Base-by-base conservation (phyloP, 306 rosid genomes). In the Geum urbanum region DNA sequence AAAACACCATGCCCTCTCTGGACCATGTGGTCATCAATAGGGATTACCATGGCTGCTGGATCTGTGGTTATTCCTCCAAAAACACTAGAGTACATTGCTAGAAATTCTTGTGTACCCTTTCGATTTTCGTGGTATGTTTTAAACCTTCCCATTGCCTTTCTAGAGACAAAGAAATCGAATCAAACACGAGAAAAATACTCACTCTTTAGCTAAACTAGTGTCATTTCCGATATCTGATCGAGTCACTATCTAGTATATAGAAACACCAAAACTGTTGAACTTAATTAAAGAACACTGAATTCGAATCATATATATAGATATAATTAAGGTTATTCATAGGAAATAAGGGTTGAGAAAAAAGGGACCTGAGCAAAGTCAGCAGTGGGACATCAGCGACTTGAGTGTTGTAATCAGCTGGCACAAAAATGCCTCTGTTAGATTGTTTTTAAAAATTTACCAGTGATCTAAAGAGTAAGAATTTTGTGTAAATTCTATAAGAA, bases 1-100 rank as follows among this genome's bases (percentile, higher is more conserved):
- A 92, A 92, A 78, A 92, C 97, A 72, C 92, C 96, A 32, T 92
- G 98, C 60, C 98, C 98, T 57, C 98, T 80, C 24, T 92, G 98
- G 73, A 92, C 94, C 97, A 92, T 86, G 83, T 92, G 98, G 71
- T 92, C 98, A 76, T 90, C 98, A 80, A 90, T 76, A 27, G 98
- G 94, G 68, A 92, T 82, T 60, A 89, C 88, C 98, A 92, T 92
- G 32, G 85, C 91, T 66, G 89, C 84, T 57, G 94, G 86, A 52
- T 92, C 94, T 1, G 90, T 88, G 16, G 88, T 90, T 67, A 90
- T 88, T 72, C 97, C 97, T 55, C 89, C 96, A 73, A 85, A 82
- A 74, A 90, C 50, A 81, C 98, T 90, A 49, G 98, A 92, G 77
- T 90, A 92, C 98, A 92, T 90, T 61, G 98, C 96, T 49, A 90